Conservation (phyloP, 345 rosid species). For the Salix exigua region DNA sequence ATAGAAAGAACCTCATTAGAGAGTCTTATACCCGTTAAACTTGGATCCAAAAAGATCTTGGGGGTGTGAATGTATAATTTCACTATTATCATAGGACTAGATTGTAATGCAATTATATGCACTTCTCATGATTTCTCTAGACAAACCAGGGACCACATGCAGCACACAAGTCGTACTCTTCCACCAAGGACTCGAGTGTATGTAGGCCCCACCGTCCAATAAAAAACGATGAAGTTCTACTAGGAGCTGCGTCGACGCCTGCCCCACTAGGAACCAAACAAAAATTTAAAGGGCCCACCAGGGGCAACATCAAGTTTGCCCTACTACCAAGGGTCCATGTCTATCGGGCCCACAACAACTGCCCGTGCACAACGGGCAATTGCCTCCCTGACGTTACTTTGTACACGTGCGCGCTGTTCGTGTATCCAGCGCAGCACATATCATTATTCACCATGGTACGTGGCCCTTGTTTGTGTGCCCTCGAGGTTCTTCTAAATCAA, state of each 20-base stretch:
- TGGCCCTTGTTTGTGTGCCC: slow-evolving; percentile 1
- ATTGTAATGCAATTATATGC: neutral
- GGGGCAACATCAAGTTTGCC: slow-evolving; percentile 23
- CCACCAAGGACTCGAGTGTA: neutral
- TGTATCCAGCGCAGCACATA: slow-evolving; percentile 16
- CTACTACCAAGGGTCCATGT: slow-evolving; percentile 36
- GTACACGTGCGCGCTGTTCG: slow-evolving; percentile 20
- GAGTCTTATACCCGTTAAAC: neutral
- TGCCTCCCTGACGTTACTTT: neutral
- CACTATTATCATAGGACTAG: neutral
- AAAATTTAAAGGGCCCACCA: neutral
- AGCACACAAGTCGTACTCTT: neutral
- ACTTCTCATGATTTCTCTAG: neutral
- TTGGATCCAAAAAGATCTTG: rapidly evolving
- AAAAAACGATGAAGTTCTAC: neutral
- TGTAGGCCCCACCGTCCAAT: slow-evolving; percentile 1
- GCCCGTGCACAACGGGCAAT: slow-evolving; percentile 30
- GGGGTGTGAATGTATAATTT: neutral
- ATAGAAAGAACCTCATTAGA: neutral
- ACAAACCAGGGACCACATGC: neutral
- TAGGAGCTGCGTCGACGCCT: slow-evolving; percentile 23
- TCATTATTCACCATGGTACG: neutral
- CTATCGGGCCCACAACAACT: slow-evolving; percentile 41
- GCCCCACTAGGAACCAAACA: slow-evolving; percentile 6
- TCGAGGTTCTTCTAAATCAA: neutral